Conservation (phyloP, 1,284 basidiomycete species). For the Tylopilus sp. region DNA sequence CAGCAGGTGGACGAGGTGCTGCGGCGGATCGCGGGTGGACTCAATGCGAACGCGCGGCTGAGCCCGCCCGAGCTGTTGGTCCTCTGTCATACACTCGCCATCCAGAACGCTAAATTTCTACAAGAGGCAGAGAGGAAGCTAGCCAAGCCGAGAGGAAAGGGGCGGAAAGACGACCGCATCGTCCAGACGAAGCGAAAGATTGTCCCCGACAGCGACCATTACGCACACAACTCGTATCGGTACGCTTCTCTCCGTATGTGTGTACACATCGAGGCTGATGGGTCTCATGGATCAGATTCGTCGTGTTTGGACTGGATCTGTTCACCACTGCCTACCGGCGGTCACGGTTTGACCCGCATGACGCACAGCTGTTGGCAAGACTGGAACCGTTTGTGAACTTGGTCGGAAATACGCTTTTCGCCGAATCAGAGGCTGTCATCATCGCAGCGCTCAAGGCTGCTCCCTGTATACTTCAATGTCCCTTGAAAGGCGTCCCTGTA, state of each 20-base stretch:
- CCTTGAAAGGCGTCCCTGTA: slow-evolving; percentile 73
- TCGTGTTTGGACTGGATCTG: slow-evolving; percentile 90
- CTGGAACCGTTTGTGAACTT: slow-evolving; percentile 84
- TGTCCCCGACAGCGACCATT: slow-evolving; percentile 62
- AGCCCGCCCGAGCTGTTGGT: slow-evolving; percentile 70
- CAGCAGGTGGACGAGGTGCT: slow-evolving; percentile 87
- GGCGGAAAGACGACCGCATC: slow-evolving; percentile 55
- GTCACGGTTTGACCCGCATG: slow-evolving; percentile 82
- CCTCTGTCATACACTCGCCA: slow-evolving; percentile 88
- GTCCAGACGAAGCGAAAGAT: slow-evolving; percentile 77
- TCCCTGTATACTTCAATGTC: slow-evolving; percentile 81
- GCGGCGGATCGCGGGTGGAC: slow-evolving; percentile 76
- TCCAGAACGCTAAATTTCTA: slow-evolving; percentile 84
- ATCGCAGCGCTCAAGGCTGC: slow-evolving; percentile 78
- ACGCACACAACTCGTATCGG: slow-evolving; percentile 82
- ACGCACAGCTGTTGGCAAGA: slow-evolving; percentile 67
- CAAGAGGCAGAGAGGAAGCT: slow-evolving; percentile 48
- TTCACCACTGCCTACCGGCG: slow-evolving; percentile 87
- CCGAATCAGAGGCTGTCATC: slow-evolving; percentile 78
- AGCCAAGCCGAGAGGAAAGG: slow-evolving; percentile 32
- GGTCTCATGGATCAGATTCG: slow-evolving; percentile 61
- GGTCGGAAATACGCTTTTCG: slow-evolving; percentile 93
- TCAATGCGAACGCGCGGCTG: slow-evolving; percentile 81
- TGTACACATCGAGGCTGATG: slow-evolving; percentile 13
- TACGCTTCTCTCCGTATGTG: slow-evolving; percentile 31